A percentile compares a stretch with the other conserved stretches of the same genome.
These are phyloP conservation scores for Talaromyces sp. DNA, from an alignment of 2,329 filamentous ascomycete genomes.

Conservation along the genomic window DNA sequence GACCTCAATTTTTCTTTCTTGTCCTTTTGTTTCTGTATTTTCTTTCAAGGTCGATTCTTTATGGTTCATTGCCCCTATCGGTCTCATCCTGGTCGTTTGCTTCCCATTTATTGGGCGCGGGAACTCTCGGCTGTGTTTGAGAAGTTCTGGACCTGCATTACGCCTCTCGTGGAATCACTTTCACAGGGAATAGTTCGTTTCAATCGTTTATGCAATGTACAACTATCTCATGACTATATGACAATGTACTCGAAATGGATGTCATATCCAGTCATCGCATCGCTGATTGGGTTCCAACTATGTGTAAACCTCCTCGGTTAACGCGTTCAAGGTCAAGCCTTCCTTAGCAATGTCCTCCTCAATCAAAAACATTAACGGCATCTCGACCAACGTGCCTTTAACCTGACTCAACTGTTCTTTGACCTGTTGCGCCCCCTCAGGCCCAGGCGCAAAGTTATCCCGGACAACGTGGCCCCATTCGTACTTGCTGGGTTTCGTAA, in stretches of 20 bases:
- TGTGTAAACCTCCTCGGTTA: conserved; percentile 74
- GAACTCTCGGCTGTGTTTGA: background rate
- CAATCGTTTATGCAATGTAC: background rate
- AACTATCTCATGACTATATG: background rate
- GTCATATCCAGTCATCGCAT: background rate
- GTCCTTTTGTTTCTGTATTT: conserved; percentile 4
- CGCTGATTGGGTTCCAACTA: conserved; percentile 25
- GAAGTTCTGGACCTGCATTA: background rate
- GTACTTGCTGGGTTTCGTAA: conserved; percentile 55
- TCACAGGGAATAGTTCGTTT: background rate
- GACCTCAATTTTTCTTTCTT: background rate
- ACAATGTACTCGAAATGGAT: background rate
- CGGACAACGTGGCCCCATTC: conserved; percentile 85
- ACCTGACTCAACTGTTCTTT: conserved; percentile 68
- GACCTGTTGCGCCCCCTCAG: conserved; percentile 68
- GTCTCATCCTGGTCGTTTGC: background rate
- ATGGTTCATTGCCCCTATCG: background rate
- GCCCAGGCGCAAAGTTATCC: conserved; percentile 64
- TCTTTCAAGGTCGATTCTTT: conserved; percentile 1
- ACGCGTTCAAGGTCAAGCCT: conserved; percentile 68
- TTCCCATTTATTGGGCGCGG: background rate
- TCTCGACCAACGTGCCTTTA: conserved; percentile 75
- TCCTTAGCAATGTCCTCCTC: conserved; percentile 84
- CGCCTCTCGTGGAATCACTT: background rate
- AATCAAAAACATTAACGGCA: conserved; percentile 84